Evolutionary conservation across 768 basidiomycete species (phyloP).

Genomic region (Glaciozyma antarctica): DNA sequence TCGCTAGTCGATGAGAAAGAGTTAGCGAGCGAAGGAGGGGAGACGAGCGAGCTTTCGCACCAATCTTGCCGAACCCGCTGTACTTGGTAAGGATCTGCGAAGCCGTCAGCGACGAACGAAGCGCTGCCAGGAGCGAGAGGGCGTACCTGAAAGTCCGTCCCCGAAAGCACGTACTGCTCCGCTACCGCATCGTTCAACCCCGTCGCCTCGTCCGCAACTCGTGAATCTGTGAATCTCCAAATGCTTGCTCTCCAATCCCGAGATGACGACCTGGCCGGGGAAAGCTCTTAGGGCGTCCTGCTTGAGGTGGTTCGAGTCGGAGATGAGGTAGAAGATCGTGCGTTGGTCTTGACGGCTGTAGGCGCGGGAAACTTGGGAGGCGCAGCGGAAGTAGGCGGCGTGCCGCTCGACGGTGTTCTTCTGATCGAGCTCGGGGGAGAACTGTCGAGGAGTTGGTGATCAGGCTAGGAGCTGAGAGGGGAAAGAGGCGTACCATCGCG

Average conservation of each 20-base stretch:
- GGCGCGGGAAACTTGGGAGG: slow-evolving; percentile 4
- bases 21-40: too few relatives aligned
- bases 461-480: not conserved
- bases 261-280: slow-evolving; percentile 17
- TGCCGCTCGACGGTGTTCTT: slow-evolving; percentile 11
- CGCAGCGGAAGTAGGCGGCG: slow-evolving; percentile 19
- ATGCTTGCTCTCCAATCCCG: slow-evolving; percentile 15
- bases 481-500: slow-evolving; percentile 10
- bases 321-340: slow-evolving; percentile 20
- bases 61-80: too few relatives aligned
- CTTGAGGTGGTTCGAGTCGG: slow-evolving; percentile 18
- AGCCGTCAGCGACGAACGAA: too few relatives aligned
- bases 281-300: not conserved
- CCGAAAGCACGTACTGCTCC: not conserved
- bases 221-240: slow-evolving; percentile 5
- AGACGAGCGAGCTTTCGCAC: too few relatives aligned
- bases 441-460: not conserved
- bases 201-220: not conserved
- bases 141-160: too few relatives aligned
- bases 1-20: too few relatives aligned
- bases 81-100: too few relatives aligned
- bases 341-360: slow-evolving; percentile 17
- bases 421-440: not conserved
- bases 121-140: too few relatives aligned
- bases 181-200: not conserved